Conservation (phyloP, 2,329 filamentous ascomycete species). For the Plectosphaerella sp. region DNA sequence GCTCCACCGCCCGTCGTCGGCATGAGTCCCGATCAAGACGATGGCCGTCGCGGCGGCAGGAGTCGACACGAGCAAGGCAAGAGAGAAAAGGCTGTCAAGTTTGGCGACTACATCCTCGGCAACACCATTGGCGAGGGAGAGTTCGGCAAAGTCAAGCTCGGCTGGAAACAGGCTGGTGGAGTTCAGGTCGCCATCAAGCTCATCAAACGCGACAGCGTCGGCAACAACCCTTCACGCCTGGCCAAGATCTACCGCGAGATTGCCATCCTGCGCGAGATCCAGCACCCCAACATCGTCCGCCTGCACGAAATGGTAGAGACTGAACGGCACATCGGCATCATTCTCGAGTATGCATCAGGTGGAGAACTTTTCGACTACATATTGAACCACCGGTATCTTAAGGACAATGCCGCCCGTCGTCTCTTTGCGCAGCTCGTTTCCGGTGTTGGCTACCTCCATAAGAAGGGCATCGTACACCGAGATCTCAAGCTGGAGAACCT, state of each 20-base stretch:
- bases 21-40: conserved; percentile 35
- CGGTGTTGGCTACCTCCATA: conserved; percentile 94
- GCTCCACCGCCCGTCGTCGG: conserved; percentile 39
- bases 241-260: conserved; percentile 98
- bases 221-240: conserved; percentile 80
- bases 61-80: conserved; percentile 58
- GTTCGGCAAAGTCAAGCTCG: conserved; percentile 97
- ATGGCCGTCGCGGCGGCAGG: conserved; percentile 44
- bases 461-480: conserved; percentile 96
- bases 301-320: conserved; percentile 99
- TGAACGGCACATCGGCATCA: conserved; percentile 94
- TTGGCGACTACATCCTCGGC: conserved; percentile 92
- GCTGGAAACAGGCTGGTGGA: conserved; percentile 93
- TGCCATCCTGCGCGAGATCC: conserved; percentile 77
- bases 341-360: conserved; percentile 95
- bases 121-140: conserved; percentile 96
- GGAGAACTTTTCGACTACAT: conserved; percentile 99
- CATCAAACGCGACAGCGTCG: conserved; percentile 87
- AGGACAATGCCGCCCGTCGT: conserved; percentile 84
- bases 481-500: conserved; percentile 96
- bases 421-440: conserved; percentile 95
- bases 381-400: conserved; percentile 91
- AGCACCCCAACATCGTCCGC: conserved; percentile 94
- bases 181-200: conserved; percentile 97
- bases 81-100: conserved; percentile 72